A percentile compares a stretch with the other conserved stretches of the same genome.
Evolutionary conservation across 177 flowering plant genomes (phyloP).

Genomic region (Tripterygium wilfordii): DNA sequence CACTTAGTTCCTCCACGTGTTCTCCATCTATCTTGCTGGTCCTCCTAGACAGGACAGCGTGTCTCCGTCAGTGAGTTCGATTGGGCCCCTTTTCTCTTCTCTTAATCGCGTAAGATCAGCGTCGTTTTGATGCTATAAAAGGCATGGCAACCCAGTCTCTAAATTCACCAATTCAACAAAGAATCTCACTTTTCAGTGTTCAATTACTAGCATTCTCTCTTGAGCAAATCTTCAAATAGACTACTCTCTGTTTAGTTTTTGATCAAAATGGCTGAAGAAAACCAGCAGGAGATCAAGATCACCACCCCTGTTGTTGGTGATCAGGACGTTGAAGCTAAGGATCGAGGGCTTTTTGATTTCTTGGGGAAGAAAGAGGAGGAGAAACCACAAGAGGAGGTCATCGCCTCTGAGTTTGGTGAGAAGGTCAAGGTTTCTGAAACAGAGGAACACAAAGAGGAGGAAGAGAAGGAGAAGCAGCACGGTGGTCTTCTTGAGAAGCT

Average conservation of each 20-base stretch:
- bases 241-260: too few relatives aligned
- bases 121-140: constrained; percentile 17
- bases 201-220: not conserved
- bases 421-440: constrained; percentile 36
- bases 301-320: not conserved
- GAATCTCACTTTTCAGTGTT: too few relatives aligned
- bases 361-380: constrained; percentile 42
- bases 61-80: too few relatives aligned
- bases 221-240: too few relatives aligned
- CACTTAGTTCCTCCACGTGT: too few relatives aligned
- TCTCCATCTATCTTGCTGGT: too few relatives aligned
- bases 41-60: too few relatives aligned
- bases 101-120: constrained; percentile 25
- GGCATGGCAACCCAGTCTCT: too few relatives aligned
- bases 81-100: too few relatives aligned
- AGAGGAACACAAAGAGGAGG: constrained; percentile 20
- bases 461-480: constrained; percentile 53
- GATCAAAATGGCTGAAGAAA: constrained; percentile 44
- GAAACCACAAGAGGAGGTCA: too few relatives aligned
- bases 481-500: constrained; percentile 52
- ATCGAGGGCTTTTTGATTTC: constrained; percentile 78
- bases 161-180: not conserved
- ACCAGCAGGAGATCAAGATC: too few relatives aligned
- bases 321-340: constrained; percentile 37
- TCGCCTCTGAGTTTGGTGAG: constrained; percentile 36